Percentiles rank a stretch among this genome's conserved stretches.
Evolutionary conservation across 495 filamentous ascomycete genomes (phyloP).

Genomic region (Venustampulla echinocandica): DNA sequence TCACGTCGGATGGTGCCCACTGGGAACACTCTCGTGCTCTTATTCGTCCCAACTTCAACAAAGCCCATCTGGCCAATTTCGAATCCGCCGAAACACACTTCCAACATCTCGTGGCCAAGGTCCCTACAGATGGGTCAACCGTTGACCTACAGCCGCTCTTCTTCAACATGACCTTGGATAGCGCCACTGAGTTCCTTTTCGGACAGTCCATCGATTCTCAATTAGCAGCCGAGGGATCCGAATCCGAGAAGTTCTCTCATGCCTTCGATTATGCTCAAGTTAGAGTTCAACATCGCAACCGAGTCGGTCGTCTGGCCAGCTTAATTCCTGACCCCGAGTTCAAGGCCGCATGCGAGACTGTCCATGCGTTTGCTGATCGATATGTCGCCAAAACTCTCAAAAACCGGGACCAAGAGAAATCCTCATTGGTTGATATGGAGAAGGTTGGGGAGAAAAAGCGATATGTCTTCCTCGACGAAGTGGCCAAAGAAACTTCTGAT

Average conservation of each 20-base stretch:
- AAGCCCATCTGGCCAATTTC: not conserved
- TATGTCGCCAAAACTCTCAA: conserved; percentile 13
- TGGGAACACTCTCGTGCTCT: conserved; percentile 41
- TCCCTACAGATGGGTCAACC: conserved; percentile 36
- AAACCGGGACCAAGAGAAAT: conserved; percentile 15
- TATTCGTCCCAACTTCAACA: not conserved
- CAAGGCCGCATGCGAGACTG: conserved; percentile 9
- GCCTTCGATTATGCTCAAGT: conserved; percentile 19
- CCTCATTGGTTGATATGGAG: conserved; percentile 4
- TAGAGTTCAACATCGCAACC: conserved; percentile 4
- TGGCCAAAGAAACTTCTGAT: conserved; percentile 31
- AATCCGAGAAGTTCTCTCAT: conserved; percentile 16
- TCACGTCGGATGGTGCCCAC: conserved; percentile 49
- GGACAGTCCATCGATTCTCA: conserved; percentile 45
- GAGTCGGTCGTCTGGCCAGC: conserved; percentile 18
- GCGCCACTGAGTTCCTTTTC: conserved; percentile 65
- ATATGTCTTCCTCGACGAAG: conserved; percentile 45
- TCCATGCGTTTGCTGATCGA: conserved; percentile 9
- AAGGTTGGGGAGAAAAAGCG: conserved; percentile 16
- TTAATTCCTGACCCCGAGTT: conserved; percentile 28
- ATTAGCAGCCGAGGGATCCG: conserved; percentile 24
- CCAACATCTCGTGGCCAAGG: conserved; percentile 35
- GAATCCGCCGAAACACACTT: conserved; percentile 12
- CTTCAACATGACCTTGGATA: conserved; percentile 56
- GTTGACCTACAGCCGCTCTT: conserved; percentile 60